phyloP scores from a whole-genome alignment of 1,284 basidiomycete genomes.

The Cryptococcus depauperatus region DNA sequence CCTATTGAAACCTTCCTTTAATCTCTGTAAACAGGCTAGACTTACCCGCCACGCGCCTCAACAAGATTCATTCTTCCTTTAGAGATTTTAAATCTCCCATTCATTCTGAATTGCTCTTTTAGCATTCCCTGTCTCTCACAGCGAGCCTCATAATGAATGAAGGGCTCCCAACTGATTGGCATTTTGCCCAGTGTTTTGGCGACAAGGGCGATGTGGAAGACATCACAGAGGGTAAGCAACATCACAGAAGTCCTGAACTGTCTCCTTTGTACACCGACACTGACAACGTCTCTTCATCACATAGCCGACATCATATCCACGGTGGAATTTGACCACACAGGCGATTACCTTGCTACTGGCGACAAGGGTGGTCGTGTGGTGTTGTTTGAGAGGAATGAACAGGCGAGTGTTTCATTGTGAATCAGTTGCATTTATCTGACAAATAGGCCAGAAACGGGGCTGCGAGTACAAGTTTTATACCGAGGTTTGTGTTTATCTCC shows the following conservation, averaged over 20 bases:
- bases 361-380: conserved; percentile 99
- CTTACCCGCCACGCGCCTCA: no score
- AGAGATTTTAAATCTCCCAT: not conserved
- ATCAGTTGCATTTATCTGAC: not conserved
- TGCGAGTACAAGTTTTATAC: conserved; percentile 99
- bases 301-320: conserved; percentile 98
- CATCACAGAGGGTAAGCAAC: conserved; percentile 88
- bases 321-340: conserved; percentile 98
- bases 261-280: conserved; percentile 11
- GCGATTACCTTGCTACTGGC: conserved; percentile 97
- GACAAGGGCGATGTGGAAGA: conserved; percentile 99
- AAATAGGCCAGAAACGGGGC: conserved; percentile 76
- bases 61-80: not conserved
- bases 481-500: conserved; percentile 49
- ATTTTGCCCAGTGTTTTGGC: conserved; percentile 99
- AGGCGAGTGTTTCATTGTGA: conserved; percentile 53
- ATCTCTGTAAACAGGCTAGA: no score
- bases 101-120: not conserved
- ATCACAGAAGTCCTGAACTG: not conserved
- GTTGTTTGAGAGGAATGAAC: conserved; percentile 95
- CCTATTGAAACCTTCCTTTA: no score
- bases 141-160: conserved; percentile 56
- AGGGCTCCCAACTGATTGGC: conserved; percentile 75
- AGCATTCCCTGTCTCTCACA: not conserved
- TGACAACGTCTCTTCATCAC: conserved; percentile 10